A percentile compares a stretch with the other conserved stretches of the same genome.
phyloP scores from a whole-genome alignment of 2,329 filamentous ascomycete species.

The Hymenotorrendiella dingleyae region DNA sequence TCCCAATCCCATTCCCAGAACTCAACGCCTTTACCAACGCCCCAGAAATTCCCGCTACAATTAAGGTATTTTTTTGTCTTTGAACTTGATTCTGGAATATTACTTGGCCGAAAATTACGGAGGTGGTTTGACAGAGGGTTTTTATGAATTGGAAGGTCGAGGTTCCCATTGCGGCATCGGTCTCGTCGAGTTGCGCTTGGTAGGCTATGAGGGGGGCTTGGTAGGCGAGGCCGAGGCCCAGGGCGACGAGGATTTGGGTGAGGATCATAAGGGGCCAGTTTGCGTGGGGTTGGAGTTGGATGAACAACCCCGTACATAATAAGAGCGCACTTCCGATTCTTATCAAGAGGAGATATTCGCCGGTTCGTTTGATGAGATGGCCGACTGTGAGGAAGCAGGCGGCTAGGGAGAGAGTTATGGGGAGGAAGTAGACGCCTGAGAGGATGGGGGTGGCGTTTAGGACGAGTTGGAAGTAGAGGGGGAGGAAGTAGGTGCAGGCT shows the following conservation, averaged over 20 bases:
- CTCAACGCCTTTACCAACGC: neutral
- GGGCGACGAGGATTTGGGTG: slow-evolving; percentile 43
- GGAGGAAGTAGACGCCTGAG: neutral
- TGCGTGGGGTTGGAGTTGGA: neutral
- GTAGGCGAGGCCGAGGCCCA: slow-evolving; percentile 47
- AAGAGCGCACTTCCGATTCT: neutral
- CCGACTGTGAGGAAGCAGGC: neutral
- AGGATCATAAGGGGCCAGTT: slow-evolving; percentile 34
- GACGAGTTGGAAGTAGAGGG: neutral
- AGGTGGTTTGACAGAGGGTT: slow-evolving; percentile 36
- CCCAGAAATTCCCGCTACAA: neutral
- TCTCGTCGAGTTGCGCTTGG: slow-evolving; percentile 41
- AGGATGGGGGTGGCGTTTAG: neutral
- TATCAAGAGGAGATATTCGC: neutral
- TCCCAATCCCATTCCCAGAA: neutral
- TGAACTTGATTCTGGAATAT: slow-evolving; percentile 39
- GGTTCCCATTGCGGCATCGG: slow-evolving; percentile 40
- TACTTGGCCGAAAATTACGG: slow-evolving; percentile 40
- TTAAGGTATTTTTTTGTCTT: neutral
- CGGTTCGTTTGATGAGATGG: neutral
- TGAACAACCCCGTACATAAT: neutral
- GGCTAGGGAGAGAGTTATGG: neutral
- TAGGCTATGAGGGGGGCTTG: slow-evolving; percentile 49
- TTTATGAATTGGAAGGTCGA: slow-evolving; percentile 44
- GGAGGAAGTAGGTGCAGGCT: neutral